Evolutionary conservation across 768 basidiomycete genomes (phyloP).

Genomic region (Suillus weaverae): DNA sequence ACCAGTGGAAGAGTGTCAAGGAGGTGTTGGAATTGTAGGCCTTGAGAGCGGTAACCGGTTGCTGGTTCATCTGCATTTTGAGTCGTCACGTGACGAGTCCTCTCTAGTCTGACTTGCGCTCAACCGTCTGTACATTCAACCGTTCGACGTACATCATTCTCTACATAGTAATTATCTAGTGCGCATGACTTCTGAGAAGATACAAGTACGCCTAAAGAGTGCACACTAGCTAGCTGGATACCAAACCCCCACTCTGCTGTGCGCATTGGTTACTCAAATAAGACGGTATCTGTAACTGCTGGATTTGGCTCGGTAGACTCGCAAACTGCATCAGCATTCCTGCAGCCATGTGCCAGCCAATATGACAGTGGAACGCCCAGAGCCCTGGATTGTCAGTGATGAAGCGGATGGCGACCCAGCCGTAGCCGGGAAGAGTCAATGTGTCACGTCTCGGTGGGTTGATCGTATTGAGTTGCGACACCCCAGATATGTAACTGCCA

Average conservation of each 20-base stretch:
- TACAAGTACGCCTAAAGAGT: neutral
- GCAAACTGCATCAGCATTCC: slow-evolving; percentile 44
- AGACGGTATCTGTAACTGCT: slow-evolving; percentile 35
- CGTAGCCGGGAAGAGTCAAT: slow-evolving; percentile 39
- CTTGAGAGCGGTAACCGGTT: neutral
- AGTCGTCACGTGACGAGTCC: neutral
- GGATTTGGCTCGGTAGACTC: slow-evolving; percentile 36
- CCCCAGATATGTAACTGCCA: slow-evolving; percentile 32
- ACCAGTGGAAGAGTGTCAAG: slow-evolving; percentile 31
- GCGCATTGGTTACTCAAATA: slow-evolving; percentile 36
- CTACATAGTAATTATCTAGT: neutral
- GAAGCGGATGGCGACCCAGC: slow-evolving; percentile 40
- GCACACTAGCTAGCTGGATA: slow-evolving; percentile 23
- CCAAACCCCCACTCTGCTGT: slow-evolving; percentile 28
- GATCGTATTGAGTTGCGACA: slow-evolving; percentile 29
- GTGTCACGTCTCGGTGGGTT: slow-evolving; percentile 46
- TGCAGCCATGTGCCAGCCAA: slow-evolving; percentile 40
- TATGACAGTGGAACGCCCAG: slow-evolving; percentile 49
- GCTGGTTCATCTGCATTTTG: neutral
- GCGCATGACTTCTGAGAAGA: neutral
- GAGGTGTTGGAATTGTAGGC: slow-evolving; percentile 27
- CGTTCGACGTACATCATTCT: slow-evolving; percentile 1
- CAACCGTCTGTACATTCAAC: slow-evolving; percentile 9
- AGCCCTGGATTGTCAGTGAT: slow-evolving; percentile 45
- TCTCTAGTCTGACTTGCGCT: slow-evolving; percentile 4